Conservation (phyloP, 495 filamentous ascomycete species). For the Astrocystis sublimbata region DNA sequence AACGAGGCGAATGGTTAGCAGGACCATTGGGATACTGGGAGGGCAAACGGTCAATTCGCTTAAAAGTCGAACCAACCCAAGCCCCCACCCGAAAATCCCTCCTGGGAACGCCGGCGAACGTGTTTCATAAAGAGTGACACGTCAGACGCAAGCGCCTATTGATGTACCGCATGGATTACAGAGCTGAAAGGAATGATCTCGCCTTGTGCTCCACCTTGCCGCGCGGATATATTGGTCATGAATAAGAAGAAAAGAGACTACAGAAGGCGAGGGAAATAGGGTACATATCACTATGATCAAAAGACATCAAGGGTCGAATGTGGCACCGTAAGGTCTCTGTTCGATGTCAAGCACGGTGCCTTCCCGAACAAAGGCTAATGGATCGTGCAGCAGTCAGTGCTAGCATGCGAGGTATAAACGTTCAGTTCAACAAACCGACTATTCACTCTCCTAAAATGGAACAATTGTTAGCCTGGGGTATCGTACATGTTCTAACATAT, state of each 20-base stretch:
- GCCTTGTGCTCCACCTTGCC: slow-evolving; percentile 65
- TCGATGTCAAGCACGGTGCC: background rate
- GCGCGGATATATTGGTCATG: slow-evolving; percentile 40
- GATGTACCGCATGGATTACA: slow-evolving; percentile 65
- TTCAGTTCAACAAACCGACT: background rate
- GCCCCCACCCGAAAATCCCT: slow-evolving; percentile 29
- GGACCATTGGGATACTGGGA: slow-evolving; percentile 23
- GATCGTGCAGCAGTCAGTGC: too few relatives aligned
- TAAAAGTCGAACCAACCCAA: slow-evolving; percentile 34
- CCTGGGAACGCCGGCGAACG: slow-evolving; percentile 32
- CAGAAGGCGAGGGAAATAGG: background rate
- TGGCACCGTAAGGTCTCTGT: background rate
- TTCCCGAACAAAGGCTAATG: background rate
- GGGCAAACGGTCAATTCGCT: slow-evolving; percentile 43
- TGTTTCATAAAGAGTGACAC: slow-evolving; percentile 20
- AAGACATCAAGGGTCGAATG: background rate
- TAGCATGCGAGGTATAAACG: background rate
- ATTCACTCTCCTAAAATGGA: slow-evolving; percentile 17
- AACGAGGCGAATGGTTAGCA: slow-evolving; percentile 27
- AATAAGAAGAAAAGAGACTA: slow-evolving; percentile 6
- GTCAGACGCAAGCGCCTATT: slow-evolving; percentile 27
- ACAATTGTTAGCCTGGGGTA: slow-evolving; percentile 31
- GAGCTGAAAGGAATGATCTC: slow-evolving; percentile 64
- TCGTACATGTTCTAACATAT: slow-evolving; percentile 36
- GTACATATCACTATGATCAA: too few relatives aligned